Evolutionary conservation across 2,329 filamentous ascomycete species (phyloP).

Genomic region (Leptographium lundbergii): DNA sequence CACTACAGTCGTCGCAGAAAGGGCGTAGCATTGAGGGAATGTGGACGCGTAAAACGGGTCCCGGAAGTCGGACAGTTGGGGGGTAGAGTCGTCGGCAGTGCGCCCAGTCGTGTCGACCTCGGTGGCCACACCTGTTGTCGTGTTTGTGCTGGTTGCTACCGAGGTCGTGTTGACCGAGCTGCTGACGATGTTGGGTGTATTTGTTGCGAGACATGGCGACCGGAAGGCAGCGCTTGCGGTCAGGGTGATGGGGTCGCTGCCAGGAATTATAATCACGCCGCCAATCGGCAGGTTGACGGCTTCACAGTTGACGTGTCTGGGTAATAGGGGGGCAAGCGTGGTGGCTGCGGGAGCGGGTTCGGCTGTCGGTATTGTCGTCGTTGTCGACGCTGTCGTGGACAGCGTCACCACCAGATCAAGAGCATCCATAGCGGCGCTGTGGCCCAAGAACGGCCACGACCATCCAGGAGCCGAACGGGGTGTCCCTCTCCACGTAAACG

Average conservation of each 20-base stretch:
- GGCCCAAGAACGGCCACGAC: constrained; percentile 1
- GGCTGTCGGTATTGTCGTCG: not conserved
- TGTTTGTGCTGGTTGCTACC: constrained; percentile 11
- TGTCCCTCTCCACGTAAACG: not conserved
- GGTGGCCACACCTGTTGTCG: not conserved
- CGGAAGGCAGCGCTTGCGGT: constrained; percentile 46
- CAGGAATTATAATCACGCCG: constrained; percentile 35
- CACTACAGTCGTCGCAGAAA: constrained; percentile 81
- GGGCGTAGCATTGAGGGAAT: constrained; percentile 84
- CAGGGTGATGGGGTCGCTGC: constrained; percentile 44
- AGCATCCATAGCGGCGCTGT: constrained; percentile 4
- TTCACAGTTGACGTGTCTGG: constrained; percentile 19
- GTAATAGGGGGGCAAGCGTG: not conserved
- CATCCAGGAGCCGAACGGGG: constrained; percentile 9
- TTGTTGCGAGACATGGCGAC: constrained; percentile 37
- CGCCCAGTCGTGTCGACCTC: constrained; percentile 2
- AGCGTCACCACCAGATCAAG: constrained; percentile 3
- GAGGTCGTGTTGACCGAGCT: constrained; percentile 14
- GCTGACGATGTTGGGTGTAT: constrained; percentile 27
- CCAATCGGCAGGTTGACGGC: constrained; percentile 29
- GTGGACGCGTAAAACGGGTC: constrained; percentile 92
- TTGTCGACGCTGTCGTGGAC: not conserved
- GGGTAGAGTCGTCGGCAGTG: constrained; percentile 13
- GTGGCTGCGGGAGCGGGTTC: not conserved
- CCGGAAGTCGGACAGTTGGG: constrained; percentile 49